Conservation (phyloP, 805 yeast species). For the Wickerhamomyces bisporus region DNA sequence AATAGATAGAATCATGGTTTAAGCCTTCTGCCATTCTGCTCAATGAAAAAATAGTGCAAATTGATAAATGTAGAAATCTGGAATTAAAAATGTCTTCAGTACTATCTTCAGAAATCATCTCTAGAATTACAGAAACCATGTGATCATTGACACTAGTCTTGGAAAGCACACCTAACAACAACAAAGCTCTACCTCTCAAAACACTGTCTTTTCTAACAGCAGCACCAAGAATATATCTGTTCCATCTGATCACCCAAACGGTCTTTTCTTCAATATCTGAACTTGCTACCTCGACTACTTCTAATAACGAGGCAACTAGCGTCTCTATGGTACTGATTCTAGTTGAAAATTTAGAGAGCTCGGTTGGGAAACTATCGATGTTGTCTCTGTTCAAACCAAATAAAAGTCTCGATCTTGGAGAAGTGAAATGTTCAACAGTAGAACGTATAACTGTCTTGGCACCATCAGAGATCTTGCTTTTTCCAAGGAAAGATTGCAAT, state of each 20-base stretch:
- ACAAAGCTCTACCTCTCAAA: constrained; percentile 60
- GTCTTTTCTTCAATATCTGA: constrained; percentile 40
- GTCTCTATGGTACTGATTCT: constrained; percentile 46
- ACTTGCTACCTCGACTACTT: constrained; percentile 46
- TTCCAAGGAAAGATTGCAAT: constrained; percentile 62
- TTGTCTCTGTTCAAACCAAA: constrained; percentile 63
- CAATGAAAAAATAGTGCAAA: constrained; percentile 35
- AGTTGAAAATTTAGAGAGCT: constrained; percentile 31
- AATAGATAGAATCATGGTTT: constrained; percentile 25
- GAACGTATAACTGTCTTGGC: constrained; percentile 39
- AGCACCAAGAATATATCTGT: constrained; percentile 55
- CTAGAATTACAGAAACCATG: constrained; percentile 35
- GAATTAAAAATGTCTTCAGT: constrained; percentile 26
- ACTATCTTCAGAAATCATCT: constrained; percentile 26
- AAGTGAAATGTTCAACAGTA: constrained; percentile 36
- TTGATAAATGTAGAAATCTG: constrained; percentile 18
- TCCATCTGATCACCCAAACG: constrained; percentile 63
- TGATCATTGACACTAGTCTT: constrained; percentile 58
- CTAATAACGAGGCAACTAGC: constrained; percentile 50
- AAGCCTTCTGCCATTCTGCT: constrained; percentile 36
- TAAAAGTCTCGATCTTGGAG: constrained; percentile 63
- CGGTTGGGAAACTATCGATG: constrained; percentile 30
- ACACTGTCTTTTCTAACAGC: constrained; percentile 52
- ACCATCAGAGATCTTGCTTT: constrained; percentile 41
- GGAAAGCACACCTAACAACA: constrained; percentile 66